Base-by-base conservation (phyloP, 768 basidiomycete species). In the Amanita inopinata region DNA sequence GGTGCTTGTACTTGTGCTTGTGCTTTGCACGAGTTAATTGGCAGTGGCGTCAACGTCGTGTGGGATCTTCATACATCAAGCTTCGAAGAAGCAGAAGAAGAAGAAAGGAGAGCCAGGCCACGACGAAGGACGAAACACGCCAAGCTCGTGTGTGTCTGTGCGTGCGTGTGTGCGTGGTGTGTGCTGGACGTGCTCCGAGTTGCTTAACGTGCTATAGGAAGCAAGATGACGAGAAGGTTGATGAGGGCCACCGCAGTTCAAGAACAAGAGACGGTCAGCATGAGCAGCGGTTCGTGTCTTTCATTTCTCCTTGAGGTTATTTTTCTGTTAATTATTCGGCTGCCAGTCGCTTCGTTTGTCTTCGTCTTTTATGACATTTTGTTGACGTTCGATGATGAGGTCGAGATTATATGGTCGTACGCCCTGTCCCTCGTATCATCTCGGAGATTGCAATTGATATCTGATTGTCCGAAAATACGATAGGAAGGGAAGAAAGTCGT, bases 401-500 rank as follows among this genome's bases (percentile, higher is more conserved):
- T 43, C 10, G 42, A 35, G 32, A 43, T 36, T 11, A 43, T 43
- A 24, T 43, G 42, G 42, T n/a, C 42, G 42, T 43, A 35, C 9
- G 42, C 24, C 17, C 6, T 20, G 5, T 15, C 1, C 12, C 25
- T 22, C 22, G 9, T 31, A 9, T n/a, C n/a, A 9, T 9, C n/a
- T 31, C 9, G 9, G 28, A 31, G 9, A n/a, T 31, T 9, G n/a
- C 28, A 7, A 11, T 24, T 15, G 14, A 25, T 17, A 6, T 15
- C 12, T 22, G 18, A 5, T 3, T 25, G 3, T 4, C 3, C 3
- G 14, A 25, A 9, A 38, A 12, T 11, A 27, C 18, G 14, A 23
- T 0, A 42, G 42, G 24, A 43, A 43, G 19, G 12, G 32, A 14
- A 43, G 17, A 7, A 10, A n/a, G 5, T 34, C 33, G 18, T 43